These are phyloP conservation scores for Trypanosoma brucei DNA, from an alignment of 208 protist genomes.

Conservation along the genomic window DNA sequence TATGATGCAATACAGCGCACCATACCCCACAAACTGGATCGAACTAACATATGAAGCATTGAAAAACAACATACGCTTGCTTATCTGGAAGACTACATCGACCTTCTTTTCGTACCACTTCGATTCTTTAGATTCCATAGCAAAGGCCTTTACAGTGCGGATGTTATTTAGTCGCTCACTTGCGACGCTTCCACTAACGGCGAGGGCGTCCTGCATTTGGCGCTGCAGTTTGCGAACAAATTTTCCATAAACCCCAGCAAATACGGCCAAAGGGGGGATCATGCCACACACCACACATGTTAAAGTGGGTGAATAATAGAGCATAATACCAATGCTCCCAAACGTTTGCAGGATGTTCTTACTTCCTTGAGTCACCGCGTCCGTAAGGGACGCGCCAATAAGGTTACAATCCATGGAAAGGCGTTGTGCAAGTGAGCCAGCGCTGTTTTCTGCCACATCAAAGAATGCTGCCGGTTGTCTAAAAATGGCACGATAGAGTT, in stretches of 20 bases:
- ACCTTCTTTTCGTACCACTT: conserved; percentile 73
- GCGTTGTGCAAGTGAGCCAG: conserved; percentile 71
- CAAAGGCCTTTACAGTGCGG: conserved; percentile 80
- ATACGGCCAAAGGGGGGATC: conserved; percentile 80
- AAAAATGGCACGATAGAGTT: conserved; percentile 63
- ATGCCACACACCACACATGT: conserved; percentile 77
- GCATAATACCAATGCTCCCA: conserved; percentile 79
- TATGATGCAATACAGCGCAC: conserved; percentile 80
- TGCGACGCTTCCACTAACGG: conserved; percentile 72
- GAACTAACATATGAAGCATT: conserved; percentile 74
- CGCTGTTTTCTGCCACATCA: conserved; percentile 71
- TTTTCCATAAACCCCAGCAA: conserved; percentile 79
- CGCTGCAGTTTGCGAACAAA: conserved; percentile 75
- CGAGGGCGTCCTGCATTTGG: conserved; percentile 76
- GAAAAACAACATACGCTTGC: conserved; percentile 65
- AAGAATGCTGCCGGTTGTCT: conserved; percentile 73
- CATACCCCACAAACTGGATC: conserved; percentile 79
- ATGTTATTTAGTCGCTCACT: conserved; percentile 80
- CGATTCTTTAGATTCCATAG: conserved; percentile 55
- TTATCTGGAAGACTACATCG: conserved; percentile 58
- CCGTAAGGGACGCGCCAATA: conserved; percentile 74
- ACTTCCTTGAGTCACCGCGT: conserved; percentile 70
- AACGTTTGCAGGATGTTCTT: conserved; percentile 81
- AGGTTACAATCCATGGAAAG: conserved; percentile 89
- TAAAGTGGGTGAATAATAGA: conserved; percentile 83